A percentile compares a stretch with the other conserved stretches of the same genome.
Conservation (phyloP, 2,329 filamentous ascomycete genomes). For the Aspergillus sergii region DNA sequence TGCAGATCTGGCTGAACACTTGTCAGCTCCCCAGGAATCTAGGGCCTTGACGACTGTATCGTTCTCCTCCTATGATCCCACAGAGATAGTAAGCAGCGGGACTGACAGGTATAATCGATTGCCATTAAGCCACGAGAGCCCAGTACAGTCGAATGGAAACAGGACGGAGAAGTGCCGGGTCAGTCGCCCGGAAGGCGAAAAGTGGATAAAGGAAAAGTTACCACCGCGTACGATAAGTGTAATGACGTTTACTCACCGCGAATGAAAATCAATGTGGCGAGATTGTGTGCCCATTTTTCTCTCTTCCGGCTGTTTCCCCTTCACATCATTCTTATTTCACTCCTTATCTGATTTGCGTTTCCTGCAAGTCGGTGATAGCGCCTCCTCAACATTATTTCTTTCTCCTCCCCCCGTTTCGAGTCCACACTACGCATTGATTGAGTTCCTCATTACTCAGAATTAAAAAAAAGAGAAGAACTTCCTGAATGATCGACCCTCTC, state of each 20-base stretch:
- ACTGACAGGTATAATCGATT: background rate
- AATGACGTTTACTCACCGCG: constrained; percentile 18
- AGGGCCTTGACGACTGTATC: background rate
- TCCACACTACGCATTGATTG: background rate
- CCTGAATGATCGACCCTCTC: constrained; percentile 4
- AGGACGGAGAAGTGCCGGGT: background rate
- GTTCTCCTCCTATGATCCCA: constrained; percentile 6
- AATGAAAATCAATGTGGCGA: constrained; percentile 10
- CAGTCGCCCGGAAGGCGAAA: background rate
- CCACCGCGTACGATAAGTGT: constrained; percentile 12
- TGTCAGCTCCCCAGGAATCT: constrained; percentile 14
- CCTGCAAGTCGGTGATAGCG: background rate
- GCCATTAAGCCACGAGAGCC: background rate
- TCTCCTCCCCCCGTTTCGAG: background rate
- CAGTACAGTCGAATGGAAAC: too few relatives aligned
- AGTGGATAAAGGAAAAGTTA: constrained; percentile 16
- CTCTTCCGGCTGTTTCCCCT: background rate
- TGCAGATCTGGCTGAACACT: constrained; percentile 18
- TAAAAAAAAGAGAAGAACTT: background rate
- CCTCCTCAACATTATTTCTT: background rate
- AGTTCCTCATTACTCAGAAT: background rate
- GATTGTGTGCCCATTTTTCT: constrained; percentile 6
- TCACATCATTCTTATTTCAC: background rate
- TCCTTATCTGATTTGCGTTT: background rate
- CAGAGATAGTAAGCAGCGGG: constrained; percentile 6